Percentiles rank a stretch among this genome's conserved stretches.
These are phyloP conservation scores for Sanghuangporus weigelae DNA, from an alignment of 1,284 basidiomycete genomes.

Conservation along the genomic window DNA sequence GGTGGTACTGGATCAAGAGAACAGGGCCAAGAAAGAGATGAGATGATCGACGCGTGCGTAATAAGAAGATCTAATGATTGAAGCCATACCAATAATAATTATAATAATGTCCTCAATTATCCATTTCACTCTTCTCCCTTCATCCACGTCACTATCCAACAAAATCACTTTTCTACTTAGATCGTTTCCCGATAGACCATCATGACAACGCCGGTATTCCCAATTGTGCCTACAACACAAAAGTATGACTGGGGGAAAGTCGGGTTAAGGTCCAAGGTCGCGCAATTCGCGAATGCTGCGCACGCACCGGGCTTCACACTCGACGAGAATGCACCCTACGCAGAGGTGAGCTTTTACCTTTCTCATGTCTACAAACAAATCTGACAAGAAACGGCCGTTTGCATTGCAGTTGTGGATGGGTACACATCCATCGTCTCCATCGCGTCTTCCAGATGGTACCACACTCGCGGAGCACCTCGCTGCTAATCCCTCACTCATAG, in stretches of 20 bases:
- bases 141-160: neutral
- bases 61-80: too few relatives aligned
- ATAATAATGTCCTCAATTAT: too few relatives aligned
- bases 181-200: neutral
- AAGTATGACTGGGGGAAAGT: conserved; percentile 73
- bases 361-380: neutral
- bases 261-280: conserved; percentile 59
- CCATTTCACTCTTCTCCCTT: neutral
- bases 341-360: conserved; percentile 44
- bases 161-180: neutral
- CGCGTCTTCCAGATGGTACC: conserved; percentile 45
- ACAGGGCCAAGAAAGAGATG: too few relatives aligned
- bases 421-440: conserved; percentile 88
- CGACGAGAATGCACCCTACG: conserved; percentile 45
- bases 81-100: too few relatives aligned
- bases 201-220: conserved; percentile 44
- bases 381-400: neutral
- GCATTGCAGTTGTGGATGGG: conserved; percentile 95
- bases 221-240: conserved; percentile 63
- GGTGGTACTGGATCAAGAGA: too few relatives aligned
- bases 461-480: conserved; percentile 61
- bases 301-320: conserved; percentile 36
- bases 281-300: conserved; percentile 24
- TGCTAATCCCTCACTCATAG: conserved; percentile 65
- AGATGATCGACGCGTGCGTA: too few relatives aligned